Evolutionary conservation across 2,329 filamentous ascomycete species (phyloP).

Genomic region (Alternaria longipes): DNA sequence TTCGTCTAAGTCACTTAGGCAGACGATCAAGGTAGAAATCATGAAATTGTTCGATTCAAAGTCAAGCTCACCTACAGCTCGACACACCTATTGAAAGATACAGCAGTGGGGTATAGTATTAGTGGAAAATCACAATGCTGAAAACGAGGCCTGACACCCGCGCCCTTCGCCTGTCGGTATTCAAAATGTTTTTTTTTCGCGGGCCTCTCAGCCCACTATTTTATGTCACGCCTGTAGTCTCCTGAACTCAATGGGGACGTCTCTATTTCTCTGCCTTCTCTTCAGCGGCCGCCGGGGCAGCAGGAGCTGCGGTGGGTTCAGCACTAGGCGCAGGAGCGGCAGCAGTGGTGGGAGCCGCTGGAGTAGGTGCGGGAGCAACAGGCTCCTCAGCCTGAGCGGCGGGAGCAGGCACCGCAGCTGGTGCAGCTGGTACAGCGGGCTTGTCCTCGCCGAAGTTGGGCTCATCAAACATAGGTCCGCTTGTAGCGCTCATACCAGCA

Average conservation of each 20-base stretch:
- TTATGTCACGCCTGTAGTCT: background rate
- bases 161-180: background rate
- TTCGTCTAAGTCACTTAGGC: background rate
- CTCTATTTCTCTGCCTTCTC: slow-evolving; percentile 14
- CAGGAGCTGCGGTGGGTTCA: too few relatives aligned
- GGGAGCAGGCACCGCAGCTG: slow-evolving; percentile 25
- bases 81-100: slow-evolving; percentile 28
- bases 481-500: slow-evolving; percentile 52
- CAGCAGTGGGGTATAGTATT: slow-evolving; percentile 48
- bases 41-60: slow-evolving; percentile 4
- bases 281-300: slow-evolving; percentile 5
- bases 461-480: slow-evolving; percentile 48
- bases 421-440: slow-evolving; percentile 23
- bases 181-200: background rate
- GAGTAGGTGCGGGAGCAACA: slow-evolving; percentile 8
- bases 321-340: background rate
- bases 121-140: slow-evolving; percentile 28
- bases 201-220: background rate
- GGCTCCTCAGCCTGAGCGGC: slow-evolving; percentile 4
- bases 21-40: background rate
- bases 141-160: slow-evolving; percentile 2
- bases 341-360: background rate
- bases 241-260: background rate
- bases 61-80: slow-evolving; percentile 8
- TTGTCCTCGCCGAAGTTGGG: slow-evolving; percentile 38